phyloP scores from a whole-genome alignment of 306 rosid species.

The Prunus davidiana region DNA sequence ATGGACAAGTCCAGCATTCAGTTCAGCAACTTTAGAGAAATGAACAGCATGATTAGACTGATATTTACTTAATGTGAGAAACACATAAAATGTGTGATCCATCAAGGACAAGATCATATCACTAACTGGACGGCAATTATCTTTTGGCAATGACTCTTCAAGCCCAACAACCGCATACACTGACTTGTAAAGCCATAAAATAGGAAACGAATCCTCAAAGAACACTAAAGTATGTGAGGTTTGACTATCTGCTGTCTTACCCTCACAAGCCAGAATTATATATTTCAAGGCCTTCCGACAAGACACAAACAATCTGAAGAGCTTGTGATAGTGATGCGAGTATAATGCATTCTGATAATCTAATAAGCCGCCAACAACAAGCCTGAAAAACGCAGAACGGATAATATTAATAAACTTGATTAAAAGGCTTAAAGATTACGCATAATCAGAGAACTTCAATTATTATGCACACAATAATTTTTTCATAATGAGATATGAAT shows the following conservation, averaged over 20 bases:
- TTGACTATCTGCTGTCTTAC: conserved; percentile 29
- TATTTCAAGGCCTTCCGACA: conserved; percentile 76
- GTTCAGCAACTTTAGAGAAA: conserved; percentile 34
- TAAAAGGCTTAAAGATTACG: conserved; percentile 16
- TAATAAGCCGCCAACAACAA: conserved; percentile 54
- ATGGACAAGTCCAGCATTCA: conserved; percentile 26
- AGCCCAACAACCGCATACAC: conserved; percentile 46
- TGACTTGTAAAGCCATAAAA: conserved; percentile 76
- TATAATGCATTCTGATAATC: conserved; percentile 28
- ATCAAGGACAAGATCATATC: conserved; percentile 57
- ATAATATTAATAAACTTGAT: conserved; percentile 10
- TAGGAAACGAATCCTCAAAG: conserved; percentile 48
- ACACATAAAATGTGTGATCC: conserved; percentile 68
- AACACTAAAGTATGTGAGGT: conserved; percentile 34
- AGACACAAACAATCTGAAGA: conserved; percentile 65
- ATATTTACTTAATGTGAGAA: conserved; percentile 59
- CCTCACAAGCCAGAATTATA: conserved; percentile 46
- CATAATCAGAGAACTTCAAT: conserved; percentile 9
- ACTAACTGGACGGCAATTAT: conserved; percentile 33
- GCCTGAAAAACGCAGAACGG: conserved; percentile 52
- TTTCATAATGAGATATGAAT: background rate
- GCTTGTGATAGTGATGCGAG: conserved; percentile 40
- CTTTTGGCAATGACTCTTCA: conserved; percentile 42
- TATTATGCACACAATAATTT: background rate
- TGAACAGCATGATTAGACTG: conserved; percentile 37